Conservation (phyloP, 2,329 filamentous ascomycete species). For the Cytospora piceae region DNA sequence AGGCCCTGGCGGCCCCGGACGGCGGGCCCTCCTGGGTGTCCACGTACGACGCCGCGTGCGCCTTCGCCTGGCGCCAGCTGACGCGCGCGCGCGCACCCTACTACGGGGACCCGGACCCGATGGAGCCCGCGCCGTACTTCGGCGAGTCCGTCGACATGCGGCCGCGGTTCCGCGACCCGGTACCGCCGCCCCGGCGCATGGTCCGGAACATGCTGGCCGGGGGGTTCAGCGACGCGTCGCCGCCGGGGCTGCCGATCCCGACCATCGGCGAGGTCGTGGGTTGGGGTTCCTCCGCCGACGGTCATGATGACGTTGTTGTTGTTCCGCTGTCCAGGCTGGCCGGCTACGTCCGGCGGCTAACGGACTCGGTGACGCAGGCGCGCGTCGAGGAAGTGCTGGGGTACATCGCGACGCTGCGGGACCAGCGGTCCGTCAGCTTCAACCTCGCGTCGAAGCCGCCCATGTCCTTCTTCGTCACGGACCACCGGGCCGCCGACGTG, state of each 20-base stretch:
- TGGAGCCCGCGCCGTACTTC: conserved; percentile 38
- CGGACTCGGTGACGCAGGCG: conserved; percentile 40
- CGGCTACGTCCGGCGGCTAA: conserved; percentile 41
- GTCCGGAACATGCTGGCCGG: conserved; percentile 39
- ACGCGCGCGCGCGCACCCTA: conserved; percentile 39
- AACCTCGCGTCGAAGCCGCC: conserved; percentile 10
- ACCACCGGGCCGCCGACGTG: conserved; percentile 39
- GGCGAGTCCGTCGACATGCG: conserved; percentile 46
- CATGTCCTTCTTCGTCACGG: conserved; percentile 28
- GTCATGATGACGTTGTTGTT: too few species aligned
- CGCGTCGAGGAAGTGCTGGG: conserved; percentile 36
- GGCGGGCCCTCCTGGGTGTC: conserved; percentile 34
- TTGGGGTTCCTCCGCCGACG: too few species aligned
- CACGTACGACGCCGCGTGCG: conserved; percentile 27
- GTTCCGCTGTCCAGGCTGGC: conserved; percentile 41
- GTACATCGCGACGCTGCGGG: conserved; percentile 39
- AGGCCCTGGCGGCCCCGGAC: conserved; percentile 39
- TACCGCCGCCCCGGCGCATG: conserved; percentile 37
- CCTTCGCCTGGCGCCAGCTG: conserved; percentile 47
- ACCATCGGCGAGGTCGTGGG: conserved; percentile 36
- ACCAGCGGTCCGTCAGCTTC: conserved; percentile 41
- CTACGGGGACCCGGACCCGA: conserved; percentile 38
- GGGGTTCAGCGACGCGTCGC: background rate
- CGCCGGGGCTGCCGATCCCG: background rate
- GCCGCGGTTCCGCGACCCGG: conserved; percentile 40